phyloP scores from a whole-genome alignment of 257 asterid genomes.

The Solanum sejunctum region DNA sequence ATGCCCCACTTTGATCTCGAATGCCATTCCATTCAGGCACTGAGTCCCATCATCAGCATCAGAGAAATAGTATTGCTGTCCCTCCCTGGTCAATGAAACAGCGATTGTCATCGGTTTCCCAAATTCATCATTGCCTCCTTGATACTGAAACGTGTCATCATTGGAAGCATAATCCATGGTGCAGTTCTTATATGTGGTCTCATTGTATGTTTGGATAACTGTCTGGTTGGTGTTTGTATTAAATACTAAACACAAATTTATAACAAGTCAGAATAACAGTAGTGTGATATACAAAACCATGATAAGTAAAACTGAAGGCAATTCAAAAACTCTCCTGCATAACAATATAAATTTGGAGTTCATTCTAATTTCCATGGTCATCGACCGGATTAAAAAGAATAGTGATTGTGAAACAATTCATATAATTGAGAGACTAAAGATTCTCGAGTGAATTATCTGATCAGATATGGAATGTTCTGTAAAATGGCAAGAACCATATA shows the following conservation, averaged over 20 bases:
- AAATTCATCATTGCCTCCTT: conserved; percentile 30
- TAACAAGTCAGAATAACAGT: neutral
- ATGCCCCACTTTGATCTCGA: conserved; percentile 45
- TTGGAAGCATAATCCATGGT: conserved; percentile 39
- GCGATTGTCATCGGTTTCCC: conserved; percentile 21
- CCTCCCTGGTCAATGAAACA: conserved; percentile 41
- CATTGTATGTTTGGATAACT: conserved; percentile 74
- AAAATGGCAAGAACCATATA: neutral
- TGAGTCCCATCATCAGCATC: conserved; percentile 61
- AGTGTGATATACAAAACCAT: neutral
- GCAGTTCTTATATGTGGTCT: conserved; percentile 59
- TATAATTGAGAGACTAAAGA: neutral
- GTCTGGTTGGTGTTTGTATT: conserved; percentile 79
- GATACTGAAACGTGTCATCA: conserved; percentile 44
- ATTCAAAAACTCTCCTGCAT: neutral
- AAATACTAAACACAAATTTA: conserved; percentile 37
- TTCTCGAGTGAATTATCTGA: neutral
- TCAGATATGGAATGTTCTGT: neutral
- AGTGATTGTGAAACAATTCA: neutral
- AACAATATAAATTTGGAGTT: neutral
- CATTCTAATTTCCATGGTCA: neutral
- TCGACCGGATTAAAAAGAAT: neutral
- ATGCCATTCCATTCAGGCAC: conserved; percentile 65
- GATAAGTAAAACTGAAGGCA: too few relatives aligned
- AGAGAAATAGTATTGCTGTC: conserved; percentile 66